Evolutionary conservation across 495 filamentous ascomycete species (phyloP), one percentile per base, ranked within the genome.

Genomic region (Friedmanniomyces endolithicus): DNA sequence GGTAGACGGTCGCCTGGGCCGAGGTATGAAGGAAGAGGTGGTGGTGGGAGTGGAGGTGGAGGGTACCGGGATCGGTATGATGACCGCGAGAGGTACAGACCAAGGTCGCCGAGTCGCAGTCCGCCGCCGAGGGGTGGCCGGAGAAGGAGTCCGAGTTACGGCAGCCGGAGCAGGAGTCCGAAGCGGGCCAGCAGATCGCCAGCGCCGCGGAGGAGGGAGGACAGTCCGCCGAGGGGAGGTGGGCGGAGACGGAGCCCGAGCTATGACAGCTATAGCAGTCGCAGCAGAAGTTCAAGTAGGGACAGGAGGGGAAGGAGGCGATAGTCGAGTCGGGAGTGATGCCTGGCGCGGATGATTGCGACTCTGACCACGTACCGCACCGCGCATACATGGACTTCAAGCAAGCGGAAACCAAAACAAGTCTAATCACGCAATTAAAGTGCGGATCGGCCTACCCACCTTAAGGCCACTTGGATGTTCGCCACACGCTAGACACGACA

Each of bases 161-260:
- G 61, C 34, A 55, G 66, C 27, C 48, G 65, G 11, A 62, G 61
- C 22, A 66, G 64, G 40, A 45, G 49, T 44, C 49, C 76, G 12
- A 25, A 11, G 12, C 44, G 49, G 6, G 49, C 2, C 8, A 31
- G 40, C 29, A 39, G 29, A 6, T 78, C 78, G 16, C 71, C 71
- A 6, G 6, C 37, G 37, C 37, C 37, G 37, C 37, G 37, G 6
- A 41, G 37, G 17, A 41, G 37, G 37, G 17, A 41, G 3, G 2
- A 41, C 37, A 41, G 37, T 41, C 37, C 37, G 20, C 68, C 72
- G 41, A 68, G 73, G 20, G 70, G 71, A 12, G 66, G 71, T 29
- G 57, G 77, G 51, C 70, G 77, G 52, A 72, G 66, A 33, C 50
- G 83, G 57, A 87, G 79, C 55, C 74, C 75, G 12, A 84, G 81